Evolutionary conservation across 2,329 filamentous ascomycete species (phyloP).

Genomic region (Sporothrix mexicana): DNA sequence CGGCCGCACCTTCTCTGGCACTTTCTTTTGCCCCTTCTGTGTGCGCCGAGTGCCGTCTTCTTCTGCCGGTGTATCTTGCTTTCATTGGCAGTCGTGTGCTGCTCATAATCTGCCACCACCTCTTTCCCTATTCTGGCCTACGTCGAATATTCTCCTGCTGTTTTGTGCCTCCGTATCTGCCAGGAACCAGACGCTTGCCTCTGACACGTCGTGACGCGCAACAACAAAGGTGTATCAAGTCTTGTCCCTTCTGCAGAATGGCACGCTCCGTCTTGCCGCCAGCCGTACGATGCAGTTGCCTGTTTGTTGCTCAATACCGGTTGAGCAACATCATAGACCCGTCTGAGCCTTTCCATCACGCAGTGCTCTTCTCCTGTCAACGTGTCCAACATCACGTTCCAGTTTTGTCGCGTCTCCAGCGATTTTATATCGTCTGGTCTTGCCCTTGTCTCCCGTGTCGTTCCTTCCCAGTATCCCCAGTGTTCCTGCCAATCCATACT

Average conservation of each 20-base stretch:
- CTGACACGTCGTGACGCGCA: slow-evolving; percentile 18
- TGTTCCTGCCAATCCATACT: slow-evolving; percentile 14
- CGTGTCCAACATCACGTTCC: not conserved
- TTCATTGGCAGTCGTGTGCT: not conserved
- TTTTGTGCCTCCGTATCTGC: slow-evolving; percentile 4
- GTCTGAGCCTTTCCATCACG: not conserved
- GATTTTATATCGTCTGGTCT: slow-evolving; percentile 8
- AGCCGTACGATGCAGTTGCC: not conserved
- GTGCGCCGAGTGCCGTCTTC: slow-evolving; percentile 10
- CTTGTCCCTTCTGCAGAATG: not conserved
- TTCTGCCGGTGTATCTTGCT: not conserved
- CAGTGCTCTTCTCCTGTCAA: not conserved
- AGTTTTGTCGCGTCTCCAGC: slow-evolving; percentile 1
- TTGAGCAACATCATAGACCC: not conserved
- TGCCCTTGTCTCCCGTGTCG: not conserved
- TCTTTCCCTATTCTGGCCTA: slow-evolving; percentile 16
- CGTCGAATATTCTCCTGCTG: not conserved
- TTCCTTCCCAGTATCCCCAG: not conserved
- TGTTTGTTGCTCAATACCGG: not conserved
- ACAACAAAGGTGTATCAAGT: not conserved
- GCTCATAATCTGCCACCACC: slow-evolving; percentile 16
- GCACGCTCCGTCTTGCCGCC: not conserved
- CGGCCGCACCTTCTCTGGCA: not conserved
- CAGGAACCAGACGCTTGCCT: not conserved
- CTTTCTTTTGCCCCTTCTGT: not conserved